Evolutionary conservation across 345 rosid species (phyloP), one percentile per base, ranked within the genome.

Genomic region (Populus nigra): DNA sequence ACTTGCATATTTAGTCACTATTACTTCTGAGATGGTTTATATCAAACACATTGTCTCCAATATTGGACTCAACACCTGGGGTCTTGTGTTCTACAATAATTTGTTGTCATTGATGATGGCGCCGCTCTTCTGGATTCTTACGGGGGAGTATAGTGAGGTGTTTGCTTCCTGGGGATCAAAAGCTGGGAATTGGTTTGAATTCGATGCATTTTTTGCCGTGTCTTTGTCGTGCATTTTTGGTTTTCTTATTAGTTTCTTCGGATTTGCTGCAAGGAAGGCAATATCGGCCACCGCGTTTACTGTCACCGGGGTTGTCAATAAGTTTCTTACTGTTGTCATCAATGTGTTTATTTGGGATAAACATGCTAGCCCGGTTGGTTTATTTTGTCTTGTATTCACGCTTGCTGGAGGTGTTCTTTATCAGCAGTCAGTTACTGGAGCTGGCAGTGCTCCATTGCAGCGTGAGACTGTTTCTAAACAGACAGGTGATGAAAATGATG

Each of bases 11-110:
- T 78, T 96, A 74, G 90, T 92, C 41, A 93, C 97, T 2, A 96
- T 96, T 66, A 92, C 96, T 1, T 89, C 97, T 7, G 99, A 96
- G 84, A 96, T 96, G 99, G 98, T 96, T 78, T 96, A 93, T 68
- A 93, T 96, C 77, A 96, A 96, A 79, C 99, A 96, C 83, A 96
- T 93, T 89, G 98, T 96, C 11, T 92, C 96, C 18, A 90, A 85
- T 88, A 90, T 96, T 36, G 98, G 96, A 70, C 86, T 96, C 90
- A 96, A 92, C 86, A 93, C 96, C 31, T 96, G 99, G 99, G 99
- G 99, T 39, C 93, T 88, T 76, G 99, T 96, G 65, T 43, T 92
- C 20, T 96, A 96, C 81, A 96, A 96, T 82, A 93, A 96, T 78
- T 85, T 96, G 53, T 80, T 96, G 77, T 93, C 99, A 0, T 84